Evolutionary conservation across 2,329 filamentous ascomycete species (phyloP), one percentile per base, ranked within the genome.

Genomic region (Cladobotryum protrusum): DNA sequence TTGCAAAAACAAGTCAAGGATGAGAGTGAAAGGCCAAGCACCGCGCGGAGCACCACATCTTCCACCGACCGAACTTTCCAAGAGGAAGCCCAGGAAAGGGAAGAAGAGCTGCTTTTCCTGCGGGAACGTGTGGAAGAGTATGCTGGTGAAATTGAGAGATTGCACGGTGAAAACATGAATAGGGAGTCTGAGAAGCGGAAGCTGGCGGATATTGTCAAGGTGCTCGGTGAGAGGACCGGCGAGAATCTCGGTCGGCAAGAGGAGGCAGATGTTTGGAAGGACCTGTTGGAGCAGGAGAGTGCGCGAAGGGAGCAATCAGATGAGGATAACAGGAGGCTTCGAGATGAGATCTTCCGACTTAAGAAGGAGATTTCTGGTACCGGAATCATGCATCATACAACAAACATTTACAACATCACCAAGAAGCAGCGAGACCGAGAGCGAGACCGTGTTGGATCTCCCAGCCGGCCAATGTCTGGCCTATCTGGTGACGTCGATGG

Each of bases 211-310:
- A 82, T 91, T 56, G 83, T 96, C 52, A 75, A 75, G 56, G 72
- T 71, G 0, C 65, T 81, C 60, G 74, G 67, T 56, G 73, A 65
- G 71, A 75, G 61, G 63, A 77, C 64, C 54, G 75, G 62, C 64
- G 80, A 69, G 60, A 72, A 66, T 39, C 63, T 79, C 6, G 75
- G 74, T 2, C 71, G 76, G 11, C 77, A 83, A 54, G 81, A 83
- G 56, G 79, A 83, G 58, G 75, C 87, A 63, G 89, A 95, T 54
- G 92, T 96, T 67, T 96, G 89, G 86, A 96, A 95, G 66, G 92
- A 96, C 59, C 81, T 97, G 54, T 79, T 96, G 20, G 89, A 96
- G 63, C 89, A 93, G 56, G 93, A 99, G 67, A 93, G 88, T 2
- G 86, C 86, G 3, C 83, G 90, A 29, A 82, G 92, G 51, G 92